Base-by-base conservation (phyloP, 148 eudicot genomes). In the Vaccinium darrowii region DNA sequence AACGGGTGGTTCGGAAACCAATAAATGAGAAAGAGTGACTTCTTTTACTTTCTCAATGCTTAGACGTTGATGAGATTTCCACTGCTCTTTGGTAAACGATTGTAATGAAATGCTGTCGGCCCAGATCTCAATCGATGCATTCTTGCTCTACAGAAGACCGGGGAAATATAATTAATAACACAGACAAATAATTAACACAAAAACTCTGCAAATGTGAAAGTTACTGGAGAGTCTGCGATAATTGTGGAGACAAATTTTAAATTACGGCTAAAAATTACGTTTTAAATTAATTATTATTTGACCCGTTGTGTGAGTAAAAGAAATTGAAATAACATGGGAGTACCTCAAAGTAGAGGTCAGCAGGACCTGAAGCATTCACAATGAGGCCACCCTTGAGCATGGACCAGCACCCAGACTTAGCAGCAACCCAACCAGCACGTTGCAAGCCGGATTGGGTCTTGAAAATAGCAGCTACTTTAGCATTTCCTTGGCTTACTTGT, bases 341-440 rank as follows among this genome's bases (percentile, higher is more conserved):
- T 86, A 91, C 98, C 93, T 90, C 77, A 54, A 93, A 94, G 76
- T 78, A 89, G 14, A 92, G 83, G n/a, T 92, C 63, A 7, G 92
- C 88, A 7, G 84, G 88, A 81, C 89, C 86, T 0, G 95, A 87
- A 71, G 84, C 63, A 67, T 85, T 82, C 0, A 87, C 84, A 0
- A 76, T 47, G 53, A 94, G 36, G 23, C 95, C 98, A 76, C 94
- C 95, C 89, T 94, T 94, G n/a, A 93, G 91, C 93, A 93, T 89
- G 69, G 94, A 92, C 98, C 98, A 94, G 33, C 98, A 94, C 47
- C 93, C 93, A 19, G 86, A 53, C 76, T 86, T 50, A 1, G 94
- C 95, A 16, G 54, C n/a, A 18, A 88, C 92, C 78, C 87, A 76
- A 12, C 94, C 98, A n/a, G 89, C 92, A 27, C 78, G 65, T 73